These are phyloP conservation scores for Melampsora americana DNA, from an alignment of 1,284 basidiomycete genomes.

Conservation along the genomic window DNA sequence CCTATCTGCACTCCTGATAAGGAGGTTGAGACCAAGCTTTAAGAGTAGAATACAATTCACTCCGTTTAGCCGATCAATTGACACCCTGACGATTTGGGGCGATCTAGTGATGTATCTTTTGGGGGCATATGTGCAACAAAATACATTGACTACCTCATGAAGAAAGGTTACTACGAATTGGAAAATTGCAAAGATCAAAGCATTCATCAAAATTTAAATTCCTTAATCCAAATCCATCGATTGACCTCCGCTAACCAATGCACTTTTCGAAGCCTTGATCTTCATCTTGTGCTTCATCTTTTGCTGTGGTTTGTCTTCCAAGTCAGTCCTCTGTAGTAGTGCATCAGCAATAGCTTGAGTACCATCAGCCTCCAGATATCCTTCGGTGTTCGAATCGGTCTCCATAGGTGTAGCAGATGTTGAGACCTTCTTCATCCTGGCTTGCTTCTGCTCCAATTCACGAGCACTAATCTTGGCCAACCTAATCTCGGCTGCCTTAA, in stretches of 20 bases:
- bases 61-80: no score
- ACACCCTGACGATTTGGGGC: no score
- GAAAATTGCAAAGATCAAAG: no score
- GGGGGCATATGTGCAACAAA: no score
- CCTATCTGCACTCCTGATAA: no score
- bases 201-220: background rate
- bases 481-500: constrained; percentile 30
- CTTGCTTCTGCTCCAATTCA: constrained; percentile 24
- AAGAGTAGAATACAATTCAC: no score
- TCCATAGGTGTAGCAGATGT: constrained; percentile 10
- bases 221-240: constrained; percentile 9
- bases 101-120: no score
- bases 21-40: no score
- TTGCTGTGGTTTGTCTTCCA: background rate
- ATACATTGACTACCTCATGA: no score
- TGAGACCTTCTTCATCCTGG: background rate
- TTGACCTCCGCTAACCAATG: constrained; percentile 17
- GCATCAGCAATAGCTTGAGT: constrained; percentile 37
- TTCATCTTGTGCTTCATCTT: constrained; percentile 34
- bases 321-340: constrained; percentile 14
- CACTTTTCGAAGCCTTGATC: constrained; percentile 14
- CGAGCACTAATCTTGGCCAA: constrained; percentile 13
- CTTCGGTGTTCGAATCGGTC: background rate
- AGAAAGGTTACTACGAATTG: no score
- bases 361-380: background rate